These are phyloP conservation scores for Penicillium sp. DNA, from an alignment of 2,329 filamentous ascomycete genomes.

Conservation along the genomic window DNA sequence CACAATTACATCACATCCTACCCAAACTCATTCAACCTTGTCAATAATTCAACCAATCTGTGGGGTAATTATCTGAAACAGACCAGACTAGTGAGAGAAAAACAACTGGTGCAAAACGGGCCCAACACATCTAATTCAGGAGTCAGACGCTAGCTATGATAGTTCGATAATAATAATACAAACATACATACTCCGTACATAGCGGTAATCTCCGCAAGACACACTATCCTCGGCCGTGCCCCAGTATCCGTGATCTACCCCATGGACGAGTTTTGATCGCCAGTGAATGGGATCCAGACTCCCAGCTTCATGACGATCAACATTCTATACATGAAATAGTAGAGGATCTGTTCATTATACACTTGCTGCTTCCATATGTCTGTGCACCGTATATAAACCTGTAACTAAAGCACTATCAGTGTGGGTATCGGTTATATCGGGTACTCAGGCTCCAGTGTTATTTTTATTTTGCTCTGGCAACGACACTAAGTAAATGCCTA, in stretches of 20 bases:
- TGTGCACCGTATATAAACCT: neutral
- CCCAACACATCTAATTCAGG: neutral
- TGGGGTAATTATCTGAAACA: neutral
- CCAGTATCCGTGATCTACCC: constrained; percentile 6
- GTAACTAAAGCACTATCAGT: neutral
- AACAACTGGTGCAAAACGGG: neutral
- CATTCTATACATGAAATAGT: neutral
- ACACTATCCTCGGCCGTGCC: neutral
- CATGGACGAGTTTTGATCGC: constrained; percentile 3
- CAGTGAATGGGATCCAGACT: constrained; percentile 4
- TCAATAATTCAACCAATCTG: neutral
- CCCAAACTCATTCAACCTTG: neutral
- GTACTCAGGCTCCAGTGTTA: constrained; percentile 1
- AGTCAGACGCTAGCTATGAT: neutral
- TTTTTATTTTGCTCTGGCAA: neutral
- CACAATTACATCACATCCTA: neutral
- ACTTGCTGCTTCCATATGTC: neutral
- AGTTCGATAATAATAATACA: neutral
- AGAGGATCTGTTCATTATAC: neutral
- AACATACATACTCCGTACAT: neutral
- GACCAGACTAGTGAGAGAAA: neutral
- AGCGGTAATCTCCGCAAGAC: constrained; percentile 6
- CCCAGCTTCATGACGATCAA: neutral
- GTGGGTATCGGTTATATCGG: neutral
- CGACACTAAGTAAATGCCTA: neutral